These are phyloP conservation scores for Bipolaris oryzae DNA, from an alignment of 2,329 filamentous ascomycete genomes.

Conservation along the genomic window DNA sequence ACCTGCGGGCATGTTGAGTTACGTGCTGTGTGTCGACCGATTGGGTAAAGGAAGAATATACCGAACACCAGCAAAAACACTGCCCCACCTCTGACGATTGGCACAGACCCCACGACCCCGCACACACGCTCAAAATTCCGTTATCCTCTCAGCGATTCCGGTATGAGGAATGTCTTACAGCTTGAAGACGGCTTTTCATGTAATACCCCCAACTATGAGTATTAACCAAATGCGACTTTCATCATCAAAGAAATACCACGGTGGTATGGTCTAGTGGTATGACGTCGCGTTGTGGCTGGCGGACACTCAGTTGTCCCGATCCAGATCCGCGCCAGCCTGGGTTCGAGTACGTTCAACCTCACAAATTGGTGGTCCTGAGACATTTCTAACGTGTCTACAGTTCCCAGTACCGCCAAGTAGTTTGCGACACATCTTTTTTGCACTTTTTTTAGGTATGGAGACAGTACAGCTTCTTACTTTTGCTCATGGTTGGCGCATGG, in stretches of 20 bases:
- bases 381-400: constrained; percentile 34
- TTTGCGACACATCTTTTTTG: constrained; percentile 27
- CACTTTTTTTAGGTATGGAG: neutral
- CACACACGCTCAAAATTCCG: constrained; percentile 9
- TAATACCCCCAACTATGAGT: neutral
- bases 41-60: constrained; percentile 12
- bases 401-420: constrained; percentile 43
- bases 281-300: constrained; percentile 50
- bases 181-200: neutral
- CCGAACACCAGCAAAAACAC: constrained; percentile 1
- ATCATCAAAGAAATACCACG: constrained; percentile 27
- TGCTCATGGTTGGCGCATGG: neutral
- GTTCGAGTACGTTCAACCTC: constrained; percentile 39
- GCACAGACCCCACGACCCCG: constrained; percentile 24
- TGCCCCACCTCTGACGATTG: constrained; percentile 17
- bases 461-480: neutral
- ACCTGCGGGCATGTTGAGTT: constrained; percentile 19
- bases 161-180: no score
- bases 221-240: neutral
- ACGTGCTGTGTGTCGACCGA: neutral
- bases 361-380: constrained; percentile 23
- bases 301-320: constrained; percentile 29
- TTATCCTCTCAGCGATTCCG: neutral
- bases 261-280: constrained; percentile 50
- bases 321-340: constrained; percentile 47